Evolutionary conservation across 805 yeast species (phyloP), one percentile per base, ranked within the genome.

Genomic region (Dipodascus geniculatus): DNA sequence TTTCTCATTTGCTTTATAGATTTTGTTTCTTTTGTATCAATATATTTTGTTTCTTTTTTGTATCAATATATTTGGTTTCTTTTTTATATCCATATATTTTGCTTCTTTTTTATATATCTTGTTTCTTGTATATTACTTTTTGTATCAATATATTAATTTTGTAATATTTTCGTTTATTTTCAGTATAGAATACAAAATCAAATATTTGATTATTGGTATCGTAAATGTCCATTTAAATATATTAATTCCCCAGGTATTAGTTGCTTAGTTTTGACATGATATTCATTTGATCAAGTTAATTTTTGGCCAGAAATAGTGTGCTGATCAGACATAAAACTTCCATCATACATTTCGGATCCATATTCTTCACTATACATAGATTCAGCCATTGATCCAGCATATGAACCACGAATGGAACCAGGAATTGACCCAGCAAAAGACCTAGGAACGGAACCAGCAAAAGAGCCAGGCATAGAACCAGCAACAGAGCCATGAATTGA

Each of bases 371-470:
- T 28, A 28, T 28, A 28, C 33, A 28, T 28, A 6, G 33, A 28
- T 6, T 28, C 33, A 6, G 33, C 9, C 33, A 28, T 28, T 6
- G 33, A 28, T 6, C 33, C 33, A 11, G 6, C 11, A 11, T 6
- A 28, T 6, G 33, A 28, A 6, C 33, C 33, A 23, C 14, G 47
- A n/a, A 48, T 38, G 11, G 50, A 33, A 14, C 51, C 53, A 2
- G 55, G 56, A 2, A 56, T 33, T 17, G 55, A 48, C 8, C 53
- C 54, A 6, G 55, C 57, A 4, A 51, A 52, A 6, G 56, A 52
- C 1, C 56, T 54, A 23, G 22, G 47, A n/a, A 48, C 48, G 11
- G 50, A 33, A 4, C 51, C 49, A 2, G 57, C 53, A 2, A 56
- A 22, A 19, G 55, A 48, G 11, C 55, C 54, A 6, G 55, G 58